phyloP scores from a whole-genome alignment of 2,329 filamentous ascomycete genomes.

The Rhynchosporium secalis region DNA sequence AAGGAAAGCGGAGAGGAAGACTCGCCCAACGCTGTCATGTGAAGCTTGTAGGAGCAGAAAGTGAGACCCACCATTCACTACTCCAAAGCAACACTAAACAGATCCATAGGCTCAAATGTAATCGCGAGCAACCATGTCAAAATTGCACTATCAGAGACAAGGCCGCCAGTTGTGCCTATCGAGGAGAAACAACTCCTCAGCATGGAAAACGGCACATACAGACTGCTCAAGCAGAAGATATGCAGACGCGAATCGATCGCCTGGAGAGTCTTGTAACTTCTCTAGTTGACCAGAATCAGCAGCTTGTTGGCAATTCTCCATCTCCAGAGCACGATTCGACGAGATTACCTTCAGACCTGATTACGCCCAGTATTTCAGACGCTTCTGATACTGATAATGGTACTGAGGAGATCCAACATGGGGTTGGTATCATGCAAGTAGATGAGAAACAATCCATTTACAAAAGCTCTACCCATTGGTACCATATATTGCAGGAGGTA shows the following conservation, averaged over 20 bases:
- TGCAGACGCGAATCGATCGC: conserved; percentile 48
- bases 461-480: conserved; percentile 79
- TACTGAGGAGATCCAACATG: conserved; percentile 58
- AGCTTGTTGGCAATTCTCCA: conserved; percentile 38
- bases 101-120: conserved; percentile 74
- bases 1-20: conserved; percentile 22
- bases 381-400: conserved; percentile 2
- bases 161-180: conserved; percentile 78
- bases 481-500: conserved; percentile 69
- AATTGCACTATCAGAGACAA: conserved; percentile 88
- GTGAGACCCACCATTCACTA: conserved; percentile 15
- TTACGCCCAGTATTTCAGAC: conserved; percentile 47
- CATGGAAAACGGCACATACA: conserved; percentile 53
- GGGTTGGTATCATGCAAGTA: conserved; percentile 76
- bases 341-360: conserved; percentile 22
- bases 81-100: conserved; percentile 7
- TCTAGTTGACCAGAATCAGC: conserved; percentile 51
- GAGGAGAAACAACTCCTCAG: conserved; percentile 62
- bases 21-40: conserved; percentile 28
- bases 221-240: conserved; percentile 86
- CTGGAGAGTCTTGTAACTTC: conserved; percentile 44
- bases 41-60: conserved; percentile 31
- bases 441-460: conserved; percentile 72
- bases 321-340: not conserved
- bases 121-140: conserved; percentile 83